Percentiles rank a stretch among this genome's conserved stretches.
Evolutionary conservation across 352 stramenopile genomes (phyloP).

Genomic region (Pythium volutum): DNA sequence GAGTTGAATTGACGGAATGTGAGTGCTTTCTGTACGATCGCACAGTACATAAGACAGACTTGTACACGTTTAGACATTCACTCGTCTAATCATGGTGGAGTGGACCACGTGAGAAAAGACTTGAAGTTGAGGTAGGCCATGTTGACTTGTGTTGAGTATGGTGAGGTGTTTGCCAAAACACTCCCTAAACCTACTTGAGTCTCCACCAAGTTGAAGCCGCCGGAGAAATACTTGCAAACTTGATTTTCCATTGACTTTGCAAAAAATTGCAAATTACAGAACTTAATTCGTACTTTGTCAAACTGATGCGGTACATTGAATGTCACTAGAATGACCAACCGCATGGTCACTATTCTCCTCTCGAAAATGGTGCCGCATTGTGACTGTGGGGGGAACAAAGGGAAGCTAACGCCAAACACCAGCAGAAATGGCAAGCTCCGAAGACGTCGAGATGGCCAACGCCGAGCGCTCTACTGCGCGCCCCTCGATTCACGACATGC

Average conservation of each 20-base stretch:
- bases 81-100: conserved; percentile 1
- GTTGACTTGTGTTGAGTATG: conserved; percentile 10
- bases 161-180: conserved; percentile 2
- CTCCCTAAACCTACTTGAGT: not conserved
- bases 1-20: not conserved
- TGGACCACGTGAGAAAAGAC: conserved; percentile 16
- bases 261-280: not conserved
- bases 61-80: not conserved
- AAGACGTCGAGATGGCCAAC: conserved; percentile 23
- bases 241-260: not conserved
- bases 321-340: conserved; percentile 1
- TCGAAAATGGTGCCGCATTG: too few relatives aligned
- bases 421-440: conserved; percentile 1
- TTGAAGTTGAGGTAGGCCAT: not conserved
- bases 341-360: too few relatives aligned
- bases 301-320: not conserved
- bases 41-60: not conserved
- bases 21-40: not conserved
- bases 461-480: not conserved
- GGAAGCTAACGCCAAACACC: too few relatives aligned
- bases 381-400: too few relatives aligned
- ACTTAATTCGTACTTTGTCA: not conserved
- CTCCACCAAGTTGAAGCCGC: conserved; percentile 6
- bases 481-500: not conserved
- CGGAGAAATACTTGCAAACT: not conserved